Evolutionary conservation across 768 basidiomycete genomes (phyloP), one percentile per base, ranked within the genome.

Genomic region (Collybia mongolica): DNA sequence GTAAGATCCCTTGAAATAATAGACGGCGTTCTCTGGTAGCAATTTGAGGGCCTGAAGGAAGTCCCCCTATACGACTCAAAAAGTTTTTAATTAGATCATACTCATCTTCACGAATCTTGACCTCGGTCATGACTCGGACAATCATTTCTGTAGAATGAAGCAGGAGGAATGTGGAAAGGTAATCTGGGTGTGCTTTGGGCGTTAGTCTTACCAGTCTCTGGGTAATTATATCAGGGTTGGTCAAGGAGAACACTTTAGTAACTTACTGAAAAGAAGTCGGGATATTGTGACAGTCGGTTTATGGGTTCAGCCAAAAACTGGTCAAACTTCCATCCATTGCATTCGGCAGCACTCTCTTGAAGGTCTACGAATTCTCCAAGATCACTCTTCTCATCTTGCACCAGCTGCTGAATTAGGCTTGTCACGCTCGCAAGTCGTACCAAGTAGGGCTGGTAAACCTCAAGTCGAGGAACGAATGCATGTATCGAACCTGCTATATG

Each of bases 361-460:
- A 97, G 72, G 54, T 77, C 67, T 6, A 95, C 75, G 62, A 94
- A 97, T 65, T 93, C 90, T 1, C 89, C 90, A 66, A 97, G 89
- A 56, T 94, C 88, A 58, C 73, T 83, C 26, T 69, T 66, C n/a
- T 65, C 62, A 51, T 84, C 79, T 17, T 70, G 62, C 39, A 72
- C 65, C 54, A 86, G 67, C 17, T 66, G 60, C 41, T 80, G 76
- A 37, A 90, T 81, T 48, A 75, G 61, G 14, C 72, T 64, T 1
- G 78, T 76, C 0, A 86, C 80, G 29, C 75, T 74, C 39, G 85
- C 84, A 29, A 94, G 75, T 40, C 82, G 74, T 15, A 89, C 84
- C 4, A 96, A 69, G 66, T 94, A 96, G 17, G 91, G 88, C 64
- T 93, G 91, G 57, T 97, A 91, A 7, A 90, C 80, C 64, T 95